These are phyloP conservation scores for Heterobasidion parviporum DNA, from an alignment of 1,284 basidiomycete genomes.

Conservation along the genomic window DNA sequence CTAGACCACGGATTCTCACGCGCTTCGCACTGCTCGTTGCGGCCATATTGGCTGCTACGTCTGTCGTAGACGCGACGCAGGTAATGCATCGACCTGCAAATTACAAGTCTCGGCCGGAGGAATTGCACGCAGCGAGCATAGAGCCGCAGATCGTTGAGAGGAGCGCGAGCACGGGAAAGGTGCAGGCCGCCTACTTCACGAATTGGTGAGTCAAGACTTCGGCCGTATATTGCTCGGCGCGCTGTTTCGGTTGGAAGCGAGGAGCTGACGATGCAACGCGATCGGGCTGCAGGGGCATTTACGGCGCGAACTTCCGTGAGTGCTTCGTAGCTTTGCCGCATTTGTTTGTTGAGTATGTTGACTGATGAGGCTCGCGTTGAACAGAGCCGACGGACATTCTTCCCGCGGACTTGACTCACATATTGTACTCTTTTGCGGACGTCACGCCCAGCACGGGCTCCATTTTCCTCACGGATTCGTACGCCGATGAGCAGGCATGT, in stretches of 20 bases:
- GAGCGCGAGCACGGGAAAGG: constrained; percentile 38
- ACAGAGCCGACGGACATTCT: constrained; percentile 55
- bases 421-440: constrained; percentile 85
- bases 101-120: constrained; percentile 34
- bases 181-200: constrained; percentile 57
- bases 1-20: too few species aligned
- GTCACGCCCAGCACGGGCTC: constrained; percentile 58
- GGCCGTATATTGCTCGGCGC: not conserved
- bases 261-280: constrained; percentile 2
- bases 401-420: constrained; percentile 54
- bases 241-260: not conserved
- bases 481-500: constrained; percentile 73
- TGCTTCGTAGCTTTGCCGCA: constrained; percentile 7
- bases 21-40: too few species aligned
- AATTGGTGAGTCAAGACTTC: constrained; percentile 39
- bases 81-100: constrained; percentile 46
- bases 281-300: constrained; percentile 58
- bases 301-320: constrained; percentile 72
- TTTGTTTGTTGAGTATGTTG: not conserved
- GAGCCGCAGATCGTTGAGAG: constrained; percentile 35
- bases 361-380: not conserved
- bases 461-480: constrained; percentile 70
- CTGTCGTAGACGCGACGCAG: constrained; percentile 35
- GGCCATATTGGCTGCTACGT: not conserved
- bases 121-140: constrained; percentile 23